Evolutionary conservation across 2,329 filamentous ascomycete genomes (phyloP).

Genomic region (Trichoderma sp.): DNA sequence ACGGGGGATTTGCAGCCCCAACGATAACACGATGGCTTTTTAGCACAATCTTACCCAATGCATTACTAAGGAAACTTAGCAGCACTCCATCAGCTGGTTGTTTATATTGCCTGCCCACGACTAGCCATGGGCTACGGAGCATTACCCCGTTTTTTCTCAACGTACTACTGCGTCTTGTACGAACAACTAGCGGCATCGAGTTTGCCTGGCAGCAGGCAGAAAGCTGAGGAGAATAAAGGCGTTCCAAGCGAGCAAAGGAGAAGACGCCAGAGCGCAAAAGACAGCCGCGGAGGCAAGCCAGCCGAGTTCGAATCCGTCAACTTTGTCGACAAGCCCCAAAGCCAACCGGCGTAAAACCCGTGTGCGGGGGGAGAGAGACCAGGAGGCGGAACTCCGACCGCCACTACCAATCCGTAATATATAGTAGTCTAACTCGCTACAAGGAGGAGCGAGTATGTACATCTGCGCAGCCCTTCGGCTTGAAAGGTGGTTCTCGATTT

Average conservation of each 20-base stretch:
- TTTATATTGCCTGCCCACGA: not conserved
- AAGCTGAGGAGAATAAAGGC: not conserved
- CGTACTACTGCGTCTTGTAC: not conserved
- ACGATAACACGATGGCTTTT: not conserved
- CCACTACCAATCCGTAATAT: not conserved
- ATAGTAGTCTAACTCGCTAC: not conserved
- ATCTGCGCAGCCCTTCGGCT: not conserved
- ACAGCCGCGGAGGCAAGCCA: not conserved
- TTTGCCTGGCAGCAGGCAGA: not conserved
- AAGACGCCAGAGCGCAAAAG: not conserved
- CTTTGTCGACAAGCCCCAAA: not conserved
- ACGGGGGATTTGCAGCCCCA: not conserved
- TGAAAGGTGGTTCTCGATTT: not conserved
- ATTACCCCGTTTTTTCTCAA: not conserved
- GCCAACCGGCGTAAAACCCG: not conserved
- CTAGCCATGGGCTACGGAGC: not conserved
- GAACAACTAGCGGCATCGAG: not conserved
- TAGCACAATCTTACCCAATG: not conserved
- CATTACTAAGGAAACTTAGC: conserved; percentile 6
- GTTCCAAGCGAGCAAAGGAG: not conserved
- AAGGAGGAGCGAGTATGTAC: not conserved
- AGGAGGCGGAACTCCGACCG: not conserved
- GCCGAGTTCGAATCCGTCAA: not conserved
- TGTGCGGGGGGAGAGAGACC: not conserved
- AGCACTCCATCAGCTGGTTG: conserved; percentile 1